Percentiles rank a stretch among this genome's conserved stretches.
phyloP scores from a whole-genome alignment of 169 alveolate genomes.

The Toxoplasma gondii region DNA sequence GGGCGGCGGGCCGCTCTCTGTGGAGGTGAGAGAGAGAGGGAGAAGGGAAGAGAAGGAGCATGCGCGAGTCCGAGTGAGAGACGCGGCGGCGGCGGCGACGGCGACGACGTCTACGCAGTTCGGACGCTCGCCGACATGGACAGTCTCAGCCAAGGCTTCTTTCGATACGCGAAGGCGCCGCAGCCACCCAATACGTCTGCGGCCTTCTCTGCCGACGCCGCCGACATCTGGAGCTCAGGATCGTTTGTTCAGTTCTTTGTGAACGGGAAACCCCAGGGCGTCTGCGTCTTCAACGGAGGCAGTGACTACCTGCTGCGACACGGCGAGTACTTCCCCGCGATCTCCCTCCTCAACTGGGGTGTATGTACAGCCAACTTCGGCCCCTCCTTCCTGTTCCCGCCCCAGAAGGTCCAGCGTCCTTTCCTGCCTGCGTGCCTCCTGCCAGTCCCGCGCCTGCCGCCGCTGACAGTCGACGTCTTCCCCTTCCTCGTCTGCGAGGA shows the following conservation, averaged over 20 bases:
- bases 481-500: conserved; percentile 37
- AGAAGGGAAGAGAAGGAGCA: not conserved
- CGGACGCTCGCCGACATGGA: conserved; percentile 46
- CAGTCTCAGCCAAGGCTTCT: conserved; percentile 61
- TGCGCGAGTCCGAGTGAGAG: not conserved
- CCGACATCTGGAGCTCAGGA: conserved; percentile 26
- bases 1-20: not conserved
- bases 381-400: conserved; percentile 56
- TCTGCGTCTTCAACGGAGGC: conserved; percentile 30
- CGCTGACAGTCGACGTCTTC: conserved; percentile 55
- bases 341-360: conserved; percentile 55
- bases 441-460: conserved; percentile 70
- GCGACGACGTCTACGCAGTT: conserved; percentile 32
- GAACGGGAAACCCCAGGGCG: conserved; percentile 50
- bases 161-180: conserved; percentile 43
- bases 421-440: conserved; percentile 55
- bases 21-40: conserved; percentile 24
- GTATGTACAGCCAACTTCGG: conserved; percentile 61
- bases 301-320: not conserved
- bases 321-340: conserved; percentile 62
- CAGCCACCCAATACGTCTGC: conserved; percentile 13
- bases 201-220: not conserved
- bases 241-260: conserved; percentile 53
- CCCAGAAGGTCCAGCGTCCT: conserved; percentile 32
- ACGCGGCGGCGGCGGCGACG: not conserved